Base-by-base conservation (phyloP, 1,284 basidiomycete genomes). In the Marasmius oreades region DNA sequence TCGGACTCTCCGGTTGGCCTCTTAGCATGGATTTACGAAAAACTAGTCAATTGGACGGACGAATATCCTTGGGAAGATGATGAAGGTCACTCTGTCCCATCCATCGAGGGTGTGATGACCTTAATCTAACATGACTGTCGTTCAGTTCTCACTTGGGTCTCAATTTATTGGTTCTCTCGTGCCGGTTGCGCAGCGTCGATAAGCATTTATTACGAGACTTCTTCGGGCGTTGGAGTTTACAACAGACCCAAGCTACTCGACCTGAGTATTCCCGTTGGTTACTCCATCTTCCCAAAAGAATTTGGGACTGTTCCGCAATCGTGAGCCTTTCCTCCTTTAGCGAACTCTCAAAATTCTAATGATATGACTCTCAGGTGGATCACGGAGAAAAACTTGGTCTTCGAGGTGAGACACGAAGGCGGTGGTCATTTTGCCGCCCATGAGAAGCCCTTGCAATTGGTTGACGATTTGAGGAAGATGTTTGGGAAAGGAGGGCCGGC, bases 11-110 rank as follows among this genome's bases (percentile, higher is more conserved):
- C 82, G 1, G 71, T 76, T 5, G 82, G 79, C 1, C 65, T 84
- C 37, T 70, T 84, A 3, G 77, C 78, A 2, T 84, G 81, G 79
- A 78, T 84, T n/a, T n/a, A n/a, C n/a, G n/a, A n/a, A n/a, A n/a
- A n/a, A n/a, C n/a, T n/a, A n/a, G n/a, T n/a, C n/a, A 59, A 68
- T 10, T 82, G 79, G 77, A 70, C 76, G 0, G 77, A 81, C 34
- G 60, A 62, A 1, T 82, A 82, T 59, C 67, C 69, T 1, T 82
- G 80, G 81, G 67, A 71, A 26, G 77, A 81, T 54, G 80, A 82
- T 24, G 75, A 77, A 66, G 69, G 76, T 79, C 31, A 63, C 64
- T 43, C 64, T 62, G 31, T 65, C 61, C 63, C 61, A 62, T 5
- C 63, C 63, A 61, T 51, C 64, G 14, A 61, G 64, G 50, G 54